phyloP scores from a whole-genome alignment of 2,329 filamentous ascomycete genomes.

The Helminthosporium solani region DNA sequence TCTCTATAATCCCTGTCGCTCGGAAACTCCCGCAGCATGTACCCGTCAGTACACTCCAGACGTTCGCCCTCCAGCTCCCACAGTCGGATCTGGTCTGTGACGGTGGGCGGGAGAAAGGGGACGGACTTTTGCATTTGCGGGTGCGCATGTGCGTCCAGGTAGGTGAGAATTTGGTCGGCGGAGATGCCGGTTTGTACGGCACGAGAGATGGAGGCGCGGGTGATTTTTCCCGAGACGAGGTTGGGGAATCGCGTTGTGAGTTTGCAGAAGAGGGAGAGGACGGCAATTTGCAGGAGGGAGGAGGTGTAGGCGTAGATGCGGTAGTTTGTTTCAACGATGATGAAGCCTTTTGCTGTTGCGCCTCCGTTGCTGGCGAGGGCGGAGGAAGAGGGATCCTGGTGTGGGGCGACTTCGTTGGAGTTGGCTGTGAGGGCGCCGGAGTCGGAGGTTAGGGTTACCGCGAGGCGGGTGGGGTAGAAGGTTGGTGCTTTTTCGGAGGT shows the following conservation, averaged over 20 bases:
- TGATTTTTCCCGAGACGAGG: slow-evolving; percentile 88
- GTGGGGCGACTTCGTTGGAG: slow-evolving; percentile 34
- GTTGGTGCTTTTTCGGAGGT: slow-evolving; percentile 47
- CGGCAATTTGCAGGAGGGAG: slow-evolving; percentile 89
- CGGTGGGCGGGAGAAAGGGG: slow-evolving; percentile 86
- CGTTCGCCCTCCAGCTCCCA: slow-evolving; percentile 98
- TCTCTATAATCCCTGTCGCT: slow-evolving; percentile 68
- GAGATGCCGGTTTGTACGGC: slow-evolving; percentile 92
- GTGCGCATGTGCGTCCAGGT: slow-evolving; percentile 89
- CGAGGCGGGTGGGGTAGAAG: slow-evolving; percentile 89
- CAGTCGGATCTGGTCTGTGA: slow-evolving; percentile 93
- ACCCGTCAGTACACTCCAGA: slow-evolving; percentile 81
- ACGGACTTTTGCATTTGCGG: slow-evolving; percentile 81
- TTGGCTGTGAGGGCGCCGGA: slow-evolving; percentile 65
- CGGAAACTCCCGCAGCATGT: slow-evolving; percentile 86
- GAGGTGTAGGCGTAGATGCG: slow-evolving; percentile 95
- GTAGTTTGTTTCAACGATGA: slow-evolving; percentile 98
- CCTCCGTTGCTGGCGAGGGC: slow-evolving; percentile 54
- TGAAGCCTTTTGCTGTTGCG: slow-evolving; percentile 66
- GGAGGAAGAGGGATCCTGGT: no score
- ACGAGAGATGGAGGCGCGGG: slow-evolving; percentile 80
- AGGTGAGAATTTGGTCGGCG: slow-evolving; percentile 90
- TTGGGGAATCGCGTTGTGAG: slow-evolving; percentile 91
- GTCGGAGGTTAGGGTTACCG: slow-evolving; percentile 84
- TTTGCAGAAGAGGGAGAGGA: slow-evolving; percentile 84